Evolutionary conservation across 129 eudicot species (phyloP).

Genomic region (Chrysanthemum seticuspe): DNA sequence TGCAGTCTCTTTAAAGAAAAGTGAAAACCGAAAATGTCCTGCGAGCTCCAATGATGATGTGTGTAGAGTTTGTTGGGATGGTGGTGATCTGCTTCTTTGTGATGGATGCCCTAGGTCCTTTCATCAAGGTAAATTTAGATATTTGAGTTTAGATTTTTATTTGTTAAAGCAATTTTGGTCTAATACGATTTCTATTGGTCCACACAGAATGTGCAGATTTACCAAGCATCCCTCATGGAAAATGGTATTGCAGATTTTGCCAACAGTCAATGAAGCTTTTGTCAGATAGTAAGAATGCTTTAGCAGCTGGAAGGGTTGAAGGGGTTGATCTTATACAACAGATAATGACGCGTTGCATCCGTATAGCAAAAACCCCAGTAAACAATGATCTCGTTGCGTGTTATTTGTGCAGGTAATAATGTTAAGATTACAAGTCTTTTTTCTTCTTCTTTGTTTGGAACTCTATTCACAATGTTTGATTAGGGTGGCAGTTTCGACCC

Average conservation of each 20-base stretch:
- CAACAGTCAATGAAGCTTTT: constrained; percentile 51
- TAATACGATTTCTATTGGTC: constrained; percentile 13
- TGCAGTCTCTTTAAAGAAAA: constrained; percentile 55
- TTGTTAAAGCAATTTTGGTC: not conserved
- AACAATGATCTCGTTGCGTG: constrained; percentile 68
- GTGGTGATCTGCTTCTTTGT: constrained; percentile 92
- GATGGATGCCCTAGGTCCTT: constrained; percentile 99
- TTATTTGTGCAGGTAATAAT: constrained; percentile 75
- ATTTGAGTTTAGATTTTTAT: not conserved
- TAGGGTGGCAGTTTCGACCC: not conserved
- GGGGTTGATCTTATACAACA: constrained; percentile 78
- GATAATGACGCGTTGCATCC: constrained; percentile 76
- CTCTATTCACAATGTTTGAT: not conserved
- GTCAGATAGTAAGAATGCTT: constrained; percentile 65
- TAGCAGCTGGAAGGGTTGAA: constrained; percentile 83
- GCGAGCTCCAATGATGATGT: constrained; percentile 67
- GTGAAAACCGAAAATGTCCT: constrained; percentile 33
- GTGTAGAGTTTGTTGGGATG: constrained; percentile 89
- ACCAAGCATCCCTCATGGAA: constrained; percentile 64
- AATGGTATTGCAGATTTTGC: constrained; percentile 91
- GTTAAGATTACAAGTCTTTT: not conserved
- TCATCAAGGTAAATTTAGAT: constrained; percentile 56
- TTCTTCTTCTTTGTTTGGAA: not conserved
- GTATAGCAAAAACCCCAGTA: constrained; percentile 70
- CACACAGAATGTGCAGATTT: constrained; percentile 74